Base-by-base conservation (phyloP, 2,329 filamentous ascomycete species). In the Diaporthe capsici region DNA sequence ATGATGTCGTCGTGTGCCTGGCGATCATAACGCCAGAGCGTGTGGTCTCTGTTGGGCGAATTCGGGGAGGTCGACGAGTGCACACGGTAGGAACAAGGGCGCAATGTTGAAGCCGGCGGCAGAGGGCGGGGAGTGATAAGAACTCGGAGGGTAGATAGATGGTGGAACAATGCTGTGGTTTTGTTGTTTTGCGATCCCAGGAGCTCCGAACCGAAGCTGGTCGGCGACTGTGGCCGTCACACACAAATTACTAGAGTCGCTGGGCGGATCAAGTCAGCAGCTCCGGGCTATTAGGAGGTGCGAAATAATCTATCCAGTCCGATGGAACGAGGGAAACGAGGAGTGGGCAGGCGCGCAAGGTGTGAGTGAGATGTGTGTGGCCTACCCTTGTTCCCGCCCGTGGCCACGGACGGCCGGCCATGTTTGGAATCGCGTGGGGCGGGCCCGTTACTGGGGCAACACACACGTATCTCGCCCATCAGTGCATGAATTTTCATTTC, bases 1-100 rank as follows among this genome's bases (percentile, higher is more conserved):
- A 90, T 90, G 76, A 74, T 83, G 81, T 74, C 75, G 42, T 53
- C 31, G 55, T 28, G 7, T 49, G 20, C 31, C 42, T 57, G 73
- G 70, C 61, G 63, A 61, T 71, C 75, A 77, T 75, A 55, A 68
- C 75, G 75, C 68, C 68, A 37, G 49, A 42, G 20, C 47, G 37
- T 9, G 20, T 55, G 12, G 25, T 49, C 34, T 25, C 15, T 61
- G 31, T 63, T 55, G 47, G 34, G 31, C n/a, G 63, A 20, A 17
- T n/a, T 20, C 15, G 22, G 20, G 44, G 39, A 47, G 39, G 8
- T 51, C 25, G 28, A n/a, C 37, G 37, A 13, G 37, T 39, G 37
- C 37, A 13, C 37, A 39, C 37, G 37, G 37, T 39, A 39, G 37
- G 37, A 13, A 39, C 58, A 31, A 15, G 28, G 55, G 37, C 25